Conservation (phyloP, 495 filamentous ascomycete genomes). For the Neurospora pannonica region DNA sequence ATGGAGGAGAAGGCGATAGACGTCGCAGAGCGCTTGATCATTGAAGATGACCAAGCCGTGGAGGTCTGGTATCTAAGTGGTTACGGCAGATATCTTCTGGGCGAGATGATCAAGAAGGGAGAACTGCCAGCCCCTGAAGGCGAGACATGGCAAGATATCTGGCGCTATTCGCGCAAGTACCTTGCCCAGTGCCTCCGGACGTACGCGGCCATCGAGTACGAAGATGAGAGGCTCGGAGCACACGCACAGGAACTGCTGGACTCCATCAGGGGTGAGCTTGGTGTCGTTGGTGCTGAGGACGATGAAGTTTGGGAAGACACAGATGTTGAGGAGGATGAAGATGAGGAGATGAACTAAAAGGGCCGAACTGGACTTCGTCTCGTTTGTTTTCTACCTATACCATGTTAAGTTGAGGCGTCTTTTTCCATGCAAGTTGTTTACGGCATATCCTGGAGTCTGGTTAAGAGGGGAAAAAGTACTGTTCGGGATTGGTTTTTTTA, state of each 20-base stretch:
- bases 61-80: constrained; percentile 97
- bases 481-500: not conserved
- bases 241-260: constrained; percentile 54
- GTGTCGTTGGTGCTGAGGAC: constrained; percentile 35
- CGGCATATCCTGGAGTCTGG: constrained; percentile 14
- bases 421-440: constrained; percentile 6
- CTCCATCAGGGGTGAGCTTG: constrained; percentile 45
- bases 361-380: not conserved
- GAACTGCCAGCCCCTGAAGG: constrained; percentile 19
- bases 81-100: constrained; percentile 75
- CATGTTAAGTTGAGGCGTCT: not conserved
- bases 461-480: constrained; percentile 7
- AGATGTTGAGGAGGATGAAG: constrained; percentile 39
- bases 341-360: constrained; percentile 20
- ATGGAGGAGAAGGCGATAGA: constrained; percentile 78
- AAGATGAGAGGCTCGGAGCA: constrained; percentile 58
- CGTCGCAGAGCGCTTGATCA: constrained; percentile 71
- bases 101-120: constrained; percentile 50
- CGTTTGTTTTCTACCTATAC: not conserved
- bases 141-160: constrained; percentile 36
- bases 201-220: constrained; percentile 55
- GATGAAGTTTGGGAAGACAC: constrained; percentile 41
- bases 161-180: constrained; percentile 53
- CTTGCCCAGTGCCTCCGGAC: constrained; percentile 50
- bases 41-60: constrained; percentile 85